phyloP scores from a whole-genome alignment of 441 rosid species.

The Gossypium gossypioides region DNA sequence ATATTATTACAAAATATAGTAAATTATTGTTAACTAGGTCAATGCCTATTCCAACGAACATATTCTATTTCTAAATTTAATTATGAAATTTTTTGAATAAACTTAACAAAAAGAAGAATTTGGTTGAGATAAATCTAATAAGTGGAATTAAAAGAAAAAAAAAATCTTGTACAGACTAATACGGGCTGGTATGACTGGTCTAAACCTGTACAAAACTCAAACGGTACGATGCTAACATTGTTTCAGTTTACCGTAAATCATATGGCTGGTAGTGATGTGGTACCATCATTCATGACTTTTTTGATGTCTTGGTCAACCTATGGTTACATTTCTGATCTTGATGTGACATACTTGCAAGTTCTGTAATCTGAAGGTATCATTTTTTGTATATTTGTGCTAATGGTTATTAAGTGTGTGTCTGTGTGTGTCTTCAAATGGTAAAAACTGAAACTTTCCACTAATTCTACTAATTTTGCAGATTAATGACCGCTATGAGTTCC shows the following conservation, averaged over 20 bases:
- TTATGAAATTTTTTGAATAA: no score
- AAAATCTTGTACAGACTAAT: background rate
- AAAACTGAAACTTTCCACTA: background rate
- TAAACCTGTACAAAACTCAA: background rate
- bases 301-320: background rate
- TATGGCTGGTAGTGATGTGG: background rate
- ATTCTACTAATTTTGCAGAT: conserved; percentile 20
- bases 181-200: background rate
- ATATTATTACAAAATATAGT: background rate
- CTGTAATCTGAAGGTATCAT: background rate
- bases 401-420: background rate
- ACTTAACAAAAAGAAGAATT: background rate
- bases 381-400: background rate
- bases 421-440: background rate
- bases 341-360: background rate
- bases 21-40: background rate
- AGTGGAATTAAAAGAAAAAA: background rate
- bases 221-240: background rate
- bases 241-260: background rate
- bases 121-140: background rate
- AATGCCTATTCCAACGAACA: background rate
- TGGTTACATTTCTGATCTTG: background rate
- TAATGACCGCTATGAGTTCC: conserved; percentile 50
- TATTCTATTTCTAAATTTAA: background rate
- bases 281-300: background rate